A percentile compares a stretch with the other conserved stretches of the same genome.
These are phyloP conservation scores for Jackrogersella minutella DNA, from an alignment of 495 filamentous ascomycete genomes.

Conservation along the genomic window DNA sequence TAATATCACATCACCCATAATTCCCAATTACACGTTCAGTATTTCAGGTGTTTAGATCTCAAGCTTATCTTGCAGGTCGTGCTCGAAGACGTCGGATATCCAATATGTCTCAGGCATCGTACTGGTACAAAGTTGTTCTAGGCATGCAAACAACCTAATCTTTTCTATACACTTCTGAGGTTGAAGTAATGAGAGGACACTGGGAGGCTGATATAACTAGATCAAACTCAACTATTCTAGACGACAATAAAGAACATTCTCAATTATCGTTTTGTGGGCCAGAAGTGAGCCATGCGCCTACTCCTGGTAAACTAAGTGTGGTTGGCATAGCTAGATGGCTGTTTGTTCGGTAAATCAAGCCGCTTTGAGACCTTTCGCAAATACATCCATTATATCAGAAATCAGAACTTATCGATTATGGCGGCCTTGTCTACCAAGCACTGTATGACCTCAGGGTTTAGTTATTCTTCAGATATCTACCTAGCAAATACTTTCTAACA, in stretches of 20 bases:
- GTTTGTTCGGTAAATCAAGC: slow-evolving; percentile 1
- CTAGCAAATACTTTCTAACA: not conserved
- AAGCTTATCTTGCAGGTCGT: not conserved
- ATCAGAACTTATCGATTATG: not conserved
- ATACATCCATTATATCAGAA: not conserved
- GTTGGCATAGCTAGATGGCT: not conserved
- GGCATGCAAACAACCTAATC: not conserved
- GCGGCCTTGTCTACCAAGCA: not conserved
- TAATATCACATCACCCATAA: not conserved
- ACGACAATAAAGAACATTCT: not conserved
- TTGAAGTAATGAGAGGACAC: not conserved
- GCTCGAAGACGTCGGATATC: not conserved
- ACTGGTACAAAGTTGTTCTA: not conserved
- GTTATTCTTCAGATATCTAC: not conserved
- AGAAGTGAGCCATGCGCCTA: not conserved
- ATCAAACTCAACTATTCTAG: not conserved
- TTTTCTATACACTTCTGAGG: not conserved
- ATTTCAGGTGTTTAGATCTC: not conserved
- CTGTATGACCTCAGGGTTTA: not conserved
- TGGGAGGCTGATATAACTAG: not conserved
- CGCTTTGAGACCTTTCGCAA: not conserved
- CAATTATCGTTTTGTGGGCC: not conserved
- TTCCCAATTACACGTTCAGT: not conserved
- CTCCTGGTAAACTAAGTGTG: not conserved
- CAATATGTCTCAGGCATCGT: not conserved